Evolutionary conservation across 176 grass and related monocot species (phyloP).

Genomic region (Avena atlantica): DNA sequence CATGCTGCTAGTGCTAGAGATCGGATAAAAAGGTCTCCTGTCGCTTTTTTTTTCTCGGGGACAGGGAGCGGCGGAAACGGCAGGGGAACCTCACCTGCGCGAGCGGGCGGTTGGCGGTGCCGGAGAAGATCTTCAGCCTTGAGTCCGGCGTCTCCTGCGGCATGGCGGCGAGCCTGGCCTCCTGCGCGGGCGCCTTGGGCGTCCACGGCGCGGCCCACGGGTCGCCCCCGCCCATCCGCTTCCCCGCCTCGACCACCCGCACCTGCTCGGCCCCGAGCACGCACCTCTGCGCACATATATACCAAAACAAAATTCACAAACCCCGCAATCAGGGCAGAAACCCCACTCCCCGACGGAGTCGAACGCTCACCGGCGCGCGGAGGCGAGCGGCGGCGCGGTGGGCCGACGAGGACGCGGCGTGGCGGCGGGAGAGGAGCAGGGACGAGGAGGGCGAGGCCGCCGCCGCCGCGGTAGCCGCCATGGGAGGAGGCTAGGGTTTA

Average conservation of each 20-base stretch:
- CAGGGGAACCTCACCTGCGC: constrained; percentile 51
- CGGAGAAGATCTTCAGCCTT: constrained; percentile 85
- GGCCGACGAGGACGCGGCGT: constrained; percentile 9
- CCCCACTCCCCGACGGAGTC: background rate
- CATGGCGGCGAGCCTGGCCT: constrained; percentile 26
- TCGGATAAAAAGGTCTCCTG: background rate
- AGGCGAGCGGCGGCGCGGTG: constrained; percentile 41
- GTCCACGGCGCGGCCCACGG: constrained; percentile 19
- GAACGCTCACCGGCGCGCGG: constrained; percentile 55
- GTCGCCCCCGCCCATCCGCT: constrained; percentile 14
- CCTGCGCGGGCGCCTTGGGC: constrained; percentile 37
- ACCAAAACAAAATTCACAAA: background rate
- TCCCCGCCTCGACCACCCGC: constrained; percentile 37
- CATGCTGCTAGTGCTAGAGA: background rate
- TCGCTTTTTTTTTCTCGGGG: background rate
- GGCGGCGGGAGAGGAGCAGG: constrained; percentile 35
- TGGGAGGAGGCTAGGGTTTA: constrained; percentile 37
- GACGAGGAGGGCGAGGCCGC: constrained; percentile 27
- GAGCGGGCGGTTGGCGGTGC: constrained; percentile 72
- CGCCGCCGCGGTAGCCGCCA: constrained; percentile 54
- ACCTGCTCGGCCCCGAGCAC: constrained; percentile 55
- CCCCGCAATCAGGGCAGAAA: background rate
- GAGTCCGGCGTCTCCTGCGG: constrained; percentile 45
- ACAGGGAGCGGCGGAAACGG: background rate
- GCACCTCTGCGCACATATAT: constrained; percentile 36